A percentile compares a stretch with the other conserved stretches of the same genome.
Conservation (phyloP, 176 grass and related monocot species). For the Poa annua region DNA sequence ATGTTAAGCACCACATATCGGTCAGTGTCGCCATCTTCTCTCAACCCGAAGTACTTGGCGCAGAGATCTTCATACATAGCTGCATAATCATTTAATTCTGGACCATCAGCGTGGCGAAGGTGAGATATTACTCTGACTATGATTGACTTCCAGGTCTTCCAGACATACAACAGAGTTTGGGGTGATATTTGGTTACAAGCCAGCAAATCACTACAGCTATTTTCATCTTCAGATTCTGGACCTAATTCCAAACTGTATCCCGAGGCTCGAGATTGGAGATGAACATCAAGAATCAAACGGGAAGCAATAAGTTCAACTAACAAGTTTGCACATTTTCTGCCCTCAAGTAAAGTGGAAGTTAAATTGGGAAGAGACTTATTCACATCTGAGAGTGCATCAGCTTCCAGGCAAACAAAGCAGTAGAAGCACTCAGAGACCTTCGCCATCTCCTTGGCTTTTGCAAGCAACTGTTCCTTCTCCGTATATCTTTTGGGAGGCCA, state of each 20-base stretch:
- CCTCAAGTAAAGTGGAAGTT: constrained; percentile 47
- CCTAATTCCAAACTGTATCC: constrained; percentile 43
- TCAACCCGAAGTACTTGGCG: constrained; percentile 64
- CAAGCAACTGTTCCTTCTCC: constrained; percentile 53
- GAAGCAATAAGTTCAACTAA: constrained; percentile 47
- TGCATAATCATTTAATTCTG: constrained; percentile 28
- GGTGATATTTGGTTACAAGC: constrained; percentile 38
- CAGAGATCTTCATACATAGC: constrained; percentile 53
- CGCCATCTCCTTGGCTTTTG: constrained; percentile 58
- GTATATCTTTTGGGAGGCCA: constrained; percentile 67
- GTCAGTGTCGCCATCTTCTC: constrained; percentile 32
- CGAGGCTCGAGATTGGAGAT: constrained; percentile 41
- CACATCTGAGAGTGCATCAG: constrained; percentile 50
- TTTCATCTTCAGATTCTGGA: constrained; percentile 27
- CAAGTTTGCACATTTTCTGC: constrained; percentile 43
- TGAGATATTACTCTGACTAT: constrained; percentile 37
- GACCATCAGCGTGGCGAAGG: not conserved
- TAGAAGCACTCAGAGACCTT: constrained; percentile 49
- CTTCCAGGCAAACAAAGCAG: constrained; percentile 52
- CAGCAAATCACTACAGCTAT: constrained; percentile 39
- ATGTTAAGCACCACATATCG: constrained; percentile 52
- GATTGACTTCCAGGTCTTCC: constrained; percentile 60
- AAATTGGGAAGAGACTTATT: constrained; percentile 44
- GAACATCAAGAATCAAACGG: constrained; percentile 67
- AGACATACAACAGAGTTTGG: constrained; percentile 57